Evolutionary conservation across 2,329 filamentous ascomycete genomes (phyloP), one percentile per base, ranked within the genome.

Genomic region (Clonostachys rhizophaga): DNA sequence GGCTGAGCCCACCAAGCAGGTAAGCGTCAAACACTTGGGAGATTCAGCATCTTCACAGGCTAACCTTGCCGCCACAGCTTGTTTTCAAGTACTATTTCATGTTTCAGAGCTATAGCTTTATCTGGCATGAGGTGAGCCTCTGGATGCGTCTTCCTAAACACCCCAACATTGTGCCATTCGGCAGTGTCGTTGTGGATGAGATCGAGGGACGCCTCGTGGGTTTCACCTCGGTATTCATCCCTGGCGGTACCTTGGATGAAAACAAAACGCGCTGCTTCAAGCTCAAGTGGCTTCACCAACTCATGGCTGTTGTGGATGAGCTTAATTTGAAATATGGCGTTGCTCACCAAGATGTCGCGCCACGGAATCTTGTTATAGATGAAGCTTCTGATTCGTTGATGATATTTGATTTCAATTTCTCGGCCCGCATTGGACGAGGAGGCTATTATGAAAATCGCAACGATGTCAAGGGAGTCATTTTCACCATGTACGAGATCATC

Each of bases 401-500:
- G 49, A 42, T 70, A 3, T 67, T 69, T 43, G 66, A 69, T 54
- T 69, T 69, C 45, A 60, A 63, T 45, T 59, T 44, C 37, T 46
- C 56, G 1, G 54, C 50, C 40, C 54, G 54, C 14, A 60, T 65
- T 34, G 45, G 4, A 35, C 49, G 45, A 34, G 44, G 44, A 1
- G 44, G 52, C 41, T 56, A 55, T 17, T 3, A 12, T 1, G 47
- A 56, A 39, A 42, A 54, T 12, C 55, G 59, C 5, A 57, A 64
- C 43, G 66, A 68, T 48, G 49, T 66, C n/a, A 64, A 60, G 17
- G 63, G 63, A 13, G 60, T 66, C 12, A 51, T 65, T 33, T 68
- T 66, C 44, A 67, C 64, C 5, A 9, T 54, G 7, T 68, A 68
- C 49, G 65, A 68, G 51, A 60, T 69, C 34, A 66, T 69, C 40